Conservation (phyloP, 192 early-diverging fungal genomes). For the Podila minutissima region DNA sequence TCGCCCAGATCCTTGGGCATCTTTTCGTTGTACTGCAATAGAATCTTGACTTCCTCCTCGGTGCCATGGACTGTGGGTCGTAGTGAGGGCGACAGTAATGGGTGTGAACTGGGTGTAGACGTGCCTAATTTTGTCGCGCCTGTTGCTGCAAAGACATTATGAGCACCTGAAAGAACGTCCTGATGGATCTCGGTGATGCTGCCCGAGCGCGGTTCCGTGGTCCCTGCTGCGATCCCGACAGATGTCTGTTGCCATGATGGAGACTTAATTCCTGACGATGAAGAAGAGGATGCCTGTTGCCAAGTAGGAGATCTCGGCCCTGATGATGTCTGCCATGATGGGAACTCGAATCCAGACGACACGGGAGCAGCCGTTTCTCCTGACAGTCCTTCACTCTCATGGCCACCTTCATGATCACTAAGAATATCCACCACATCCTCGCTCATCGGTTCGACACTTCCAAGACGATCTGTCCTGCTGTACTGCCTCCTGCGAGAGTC, state of each 20-base stretch:
- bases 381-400: not conserved
- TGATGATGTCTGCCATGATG: not conserved
- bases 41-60: not conserved
- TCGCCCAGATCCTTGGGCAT: conserved; percentile 1
- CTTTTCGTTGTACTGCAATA: not conserved
- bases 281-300: not conserved
- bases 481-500: not conserved
- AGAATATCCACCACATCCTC: not conserved
- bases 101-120: not conserved
- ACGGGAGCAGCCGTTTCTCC: not conserved
- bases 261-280: not conserved
- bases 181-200: conserved; percentile 3
- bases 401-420: not conserved
- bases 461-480: not conserved
- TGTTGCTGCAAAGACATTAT: not conserved
- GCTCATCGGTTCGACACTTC: not conserved
- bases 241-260: too few species aligned
- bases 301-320: not conserved
- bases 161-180: not conserved
- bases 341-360: not conserved
- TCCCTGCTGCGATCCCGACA: not conserved
- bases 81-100: not conserved
- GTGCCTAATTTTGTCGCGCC: not conserved
- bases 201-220: conserved; percentile 8
- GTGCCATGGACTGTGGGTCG: not conserved